Percentiles rank a stretch among this genome's conserved stretches.
Conservation (phyloP, 2,329 filamentous ascomycete genomes). For the Fusarium sp. region DNA sequence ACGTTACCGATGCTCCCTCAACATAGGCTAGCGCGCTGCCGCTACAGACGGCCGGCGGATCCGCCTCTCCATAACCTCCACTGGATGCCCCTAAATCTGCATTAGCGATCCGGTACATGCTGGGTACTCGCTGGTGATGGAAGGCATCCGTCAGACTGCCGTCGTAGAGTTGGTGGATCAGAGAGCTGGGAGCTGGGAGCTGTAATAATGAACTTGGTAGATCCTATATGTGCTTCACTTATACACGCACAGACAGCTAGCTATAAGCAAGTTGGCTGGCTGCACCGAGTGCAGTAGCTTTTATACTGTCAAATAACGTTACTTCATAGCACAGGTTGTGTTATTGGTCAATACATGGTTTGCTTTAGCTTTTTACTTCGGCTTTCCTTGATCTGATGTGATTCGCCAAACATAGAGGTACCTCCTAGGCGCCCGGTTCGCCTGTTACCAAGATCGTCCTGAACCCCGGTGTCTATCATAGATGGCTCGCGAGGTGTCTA, state of each 20-base stretch:
- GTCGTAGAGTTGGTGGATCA: conserved; percentile 17
- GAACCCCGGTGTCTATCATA: conserved; percentile 16
- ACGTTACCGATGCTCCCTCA: conserved; percentile 5
- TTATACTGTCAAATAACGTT: conserved; percentile 3
- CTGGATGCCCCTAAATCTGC: conserved; percentile 15
- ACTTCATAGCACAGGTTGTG: not conserved
- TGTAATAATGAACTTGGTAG: not conserved
- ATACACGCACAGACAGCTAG: conserved; percentile 13
- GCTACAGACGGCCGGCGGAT: conserved; percentile 30
- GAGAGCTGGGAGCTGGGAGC: not conserved
- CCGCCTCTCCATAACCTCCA: conserved; percentile 19
- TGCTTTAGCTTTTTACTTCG: conserved; percentile 6
- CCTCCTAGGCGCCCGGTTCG: conserved; percentile 28
- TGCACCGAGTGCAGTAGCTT: not conserved
- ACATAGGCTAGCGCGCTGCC: conserved; percentile 30
- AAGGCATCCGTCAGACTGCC: conserved; percentile 7
- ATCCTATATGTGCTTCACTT: not conserved
- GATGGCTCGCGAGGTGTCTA: conserved; percentile 26
- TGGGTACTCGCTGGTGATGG: not conserved
- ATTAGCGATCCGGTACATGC: not conserved
- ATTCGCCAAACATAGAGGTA: conserved; percentile 2
- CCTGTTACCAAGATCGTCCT: conserved; percentile 18
- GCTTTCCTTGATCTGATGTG: conserved; percentile 4
- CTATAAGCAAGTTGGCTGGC: too few species aligned
- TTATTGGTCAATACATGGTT: conserved; percentile 5